Evolutionary conservation across 2,329 filamentous ascomycete species (phyloP).

Genomic region (Cytospora leucostoma): DNA sequence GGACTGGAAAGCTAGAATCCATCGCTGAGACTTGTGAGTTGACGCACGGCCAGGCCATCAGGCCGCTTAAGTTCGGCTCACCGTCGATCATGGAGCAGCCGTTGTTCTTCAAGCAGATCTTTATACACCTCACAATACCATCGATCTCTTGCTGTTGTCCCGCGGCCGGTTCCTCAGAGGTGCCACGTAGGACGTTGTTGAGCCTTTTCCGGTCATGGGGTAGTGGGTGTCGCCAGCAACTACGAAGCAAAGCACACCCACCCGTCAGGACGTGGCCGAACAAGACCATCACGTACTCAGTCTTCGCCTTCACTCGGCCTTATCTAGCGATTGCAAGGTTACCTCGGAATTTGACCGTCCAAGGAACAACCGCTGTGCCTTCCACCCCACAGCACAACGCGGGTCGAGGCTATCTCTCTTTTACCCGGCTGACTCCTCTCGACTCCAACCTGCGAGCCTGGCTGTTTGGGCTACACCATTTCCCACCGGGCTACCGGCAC

Average conservation of each 20-base stretch:
- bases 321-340: neutral
- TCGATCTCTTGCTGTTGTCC: neutral
- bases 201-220: neutral
- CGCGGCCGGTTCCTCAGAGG: conserved; percentile 5
- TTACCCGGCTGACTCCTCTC: neutral
- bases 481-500: too few relatives aligned
- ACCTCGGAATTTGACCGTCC: neutral
- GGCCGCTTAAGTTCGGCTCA: neutral
- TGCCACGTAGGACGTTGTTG: neutral
- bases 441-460: too few relatives aligned
- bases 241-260: neutral
- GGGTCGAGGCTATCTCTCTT: neutral
- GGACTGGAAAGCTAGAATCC: neutral
- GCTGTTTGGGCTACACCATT: too few relatives aligned
- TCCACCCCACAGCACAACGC: neutral
- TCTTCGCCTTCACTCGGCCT: neutral
- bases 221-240: neutral
- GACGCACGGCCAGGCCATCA: neutral
- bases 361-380: neutral
- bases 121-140: neutral
- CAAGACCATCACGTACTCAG: neutral
- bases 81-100: neutral
- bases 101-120: neutral
- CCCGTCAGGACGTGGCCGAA: neutral
- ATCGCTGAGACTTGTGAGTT: neutral